Conservation (phyloP, 2,329 filamentous ascomycete genomes). For the Cryphonectria carpinicola region DNA sequence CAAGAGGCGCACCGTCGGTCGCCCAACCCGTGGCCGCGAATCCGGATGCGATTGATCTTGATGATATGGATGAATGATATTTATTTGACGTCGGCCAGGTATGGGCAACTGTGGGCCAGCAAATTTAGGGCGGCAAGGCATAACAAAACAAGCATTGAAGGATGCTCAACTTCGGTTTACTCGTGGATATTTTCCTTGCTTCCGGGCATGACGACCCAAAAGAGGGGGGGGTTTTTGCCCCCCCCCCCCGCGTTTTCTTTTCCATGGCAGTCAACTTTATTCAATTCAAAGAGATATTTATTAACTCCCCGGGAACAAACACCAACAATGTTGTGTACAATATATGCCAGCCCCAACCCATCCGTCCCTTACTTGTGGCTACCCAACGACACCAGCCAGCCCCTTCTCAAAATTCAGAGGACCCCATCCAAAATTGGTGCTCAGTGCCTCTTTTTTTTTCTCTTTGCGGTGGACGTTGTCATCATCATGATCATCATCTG, state of each 20-base stretch:
- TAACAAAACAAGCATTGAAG: not conserved
- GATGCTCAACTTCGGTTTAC: not conserved
- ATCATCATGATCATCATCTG: not conserved
- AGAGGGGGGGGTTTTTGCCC: too few relatives aligned
- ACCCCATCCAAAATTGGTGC: not conserved
- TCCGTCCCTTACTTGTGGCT: not conserved
- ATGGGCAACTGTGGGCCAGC: constrained; percentile 8
- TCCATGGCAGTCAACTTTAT: constrained; percentile 21
- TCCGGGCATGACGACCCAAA: not conserved
- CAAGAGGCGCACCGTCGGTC: constrained; percentile 55
- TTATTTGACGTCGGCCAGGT: constrained; percentile 8
- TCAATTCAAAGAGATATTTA: constrained; percentile 13
- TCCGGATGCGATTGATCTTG: constrained; percentile 83
- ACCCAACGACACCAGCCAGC: not conserved
- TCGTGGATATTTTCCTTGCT: not conserved
- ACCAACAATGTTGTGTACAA: constrained; percentile 2
- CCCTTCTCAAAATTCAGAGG: not conserved
- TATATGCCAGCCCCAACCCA: not conserved
- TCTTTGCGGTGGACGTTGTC: constrained; percentile 11
- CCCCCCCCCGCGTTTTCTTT: not conserved
- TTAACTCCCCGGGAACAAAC: constrained; percentile 1
- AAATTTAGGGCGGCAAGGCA: constrained; percentile 1
- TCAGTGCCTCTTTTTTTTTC: constrained; percentile 6
- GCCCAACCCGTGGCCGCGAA: constrained; percentile 62
- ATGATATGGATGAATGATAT: constrained; percentile 67